Evolutionary conservation across 2,329 filamentous ascomycete species (phyloP).

Genomic region (Ampelomyces quisqualis): DNA sequence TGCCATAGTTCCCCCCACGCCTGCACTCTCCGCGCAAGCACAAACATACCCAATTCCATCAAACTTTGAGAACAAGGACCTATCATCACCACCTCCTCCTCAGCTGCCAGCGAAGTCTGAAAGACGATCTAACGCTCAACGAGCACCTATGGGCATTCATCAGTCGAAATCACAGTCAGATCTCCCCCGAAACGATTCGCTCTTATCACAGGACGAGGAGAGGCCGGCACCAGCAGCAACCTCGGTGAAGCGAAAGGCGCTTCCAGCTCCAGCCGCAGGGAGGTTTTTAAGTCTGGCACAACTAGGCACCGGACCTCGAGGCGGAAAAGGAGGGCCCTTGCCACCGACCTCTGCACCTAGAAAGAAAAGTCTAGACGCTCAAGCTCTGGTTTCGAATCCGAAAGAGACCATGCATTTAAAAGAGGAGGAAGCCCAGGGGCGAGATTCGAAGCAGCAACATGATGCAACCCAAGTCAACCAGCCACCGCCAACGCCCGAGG

Average conservation of each 20-base stretch:
- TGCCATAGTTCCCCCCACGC: conserved; percentile 32
- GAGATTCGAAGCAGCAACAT: conserved; percentile 7
- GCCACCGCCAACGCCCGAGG: conserved; percentile 37
- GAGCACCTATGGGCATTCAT: conserved; percentile 23
- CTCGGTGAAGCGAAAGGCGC: conserved; percentile 30
- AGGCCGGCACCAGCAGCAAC: conserved; percentile 1
- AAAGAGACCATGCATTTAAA: conserved; percentile 4
- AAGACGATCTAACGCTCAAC: conserved; percentile 18
- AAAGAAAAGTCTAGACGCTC: conserved; percentile 12
- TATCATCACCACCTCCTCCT: conserved; percentile 41
- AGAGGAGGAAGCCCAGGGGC: conserved; percentile 3
- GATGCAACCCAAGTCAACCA: conserved; percentile 9
- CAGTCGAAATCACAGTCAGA: conserved; percentile 23
- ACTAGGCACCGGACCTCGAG: conserved; percentile 31
- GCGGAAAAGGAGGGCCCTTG: conserved; percentile 26
- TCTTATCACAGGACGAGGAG: conserved; percentile 24
- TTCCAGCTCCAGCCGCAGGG: conserved; percentile 20
- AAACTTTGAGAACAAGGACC: conserved; percentile 24
- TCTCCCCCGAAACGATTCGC: conserved; percentile 30
- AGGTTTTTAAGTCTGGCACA: conserved; percentile 36
- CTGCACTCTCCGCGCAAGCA: conserved; percentile 15
- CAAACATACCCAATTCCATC: conserved; percentile 12
- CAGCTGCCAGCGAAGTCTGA: conserved; percentile 39
- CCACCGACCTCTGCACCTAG: conserved; percentile 25
- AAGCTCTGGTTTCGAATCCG: conserved; percentile 4